These are phyloP conservation scores for Adansonia digitata DNA, from an alignment of 345 rosid genomes.

Conservation along the genomic window DNA sequence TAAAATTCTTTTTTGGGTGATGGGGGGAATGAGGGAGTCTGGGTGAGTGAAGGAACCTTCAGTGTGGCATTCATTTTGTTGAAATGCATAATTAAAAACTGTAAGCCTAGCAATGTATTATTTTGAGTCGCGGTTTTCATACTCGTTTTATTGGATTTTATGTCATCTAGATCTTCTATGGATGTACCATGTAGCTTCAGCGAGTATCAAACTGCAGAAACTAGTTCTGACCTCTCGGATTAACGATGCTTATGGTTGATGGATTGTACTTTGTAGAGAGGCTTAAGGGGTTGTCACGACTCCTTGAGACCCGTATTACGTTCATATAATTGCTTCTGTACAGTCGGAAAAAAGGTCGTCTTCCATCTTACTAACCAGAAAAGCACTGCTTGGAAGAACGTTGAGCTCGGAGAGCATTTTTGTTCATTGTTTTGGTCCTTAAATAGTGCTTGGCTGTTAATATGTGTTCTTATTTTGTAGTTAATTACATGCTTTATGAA, in stretches of 20 bases:
- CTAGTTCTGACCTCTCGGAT: constrained; percentile 47
- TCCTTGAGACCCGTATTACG: neutral
- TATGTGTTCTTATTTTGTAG: constrained; percentile 7
- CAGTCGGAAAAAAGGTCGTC: neutral
- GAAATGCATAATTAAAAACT: neutral
- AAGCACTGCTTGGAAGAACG: constrained; percentile 16
- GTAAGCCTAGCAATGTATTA: neutral
- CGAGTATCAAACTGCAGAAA: constrained; percentile 62
- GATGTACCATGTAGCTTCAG: constrained; percentile 55
- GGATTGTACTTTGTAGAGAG: neutral
- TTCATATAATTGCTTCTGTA: constrained; percentile 3
- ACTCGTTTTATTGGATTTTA: neutral
- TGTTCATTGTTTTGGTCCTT: neutral
- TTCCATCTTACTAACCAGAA: neutral
- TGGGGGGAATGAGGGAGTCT: neutral
- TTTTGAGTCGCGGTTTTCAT: neutral
- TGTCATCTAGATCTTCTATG: constrained; percentile 32
- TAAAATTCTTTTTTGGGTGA: neutral
- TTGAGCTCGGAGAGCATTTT: neutral
- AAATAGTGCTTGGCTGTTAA: constrained; percentile 12
- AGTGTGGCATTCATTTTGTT: neutral
- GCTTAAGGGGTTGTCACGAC: neutral
- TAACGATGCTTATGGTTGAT: constrained; percentile 12
- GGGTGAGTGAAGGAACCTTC: neutral
- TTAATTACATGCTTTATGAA: neutral